A percentile compares a stretch with the other conserved stretches of the same genome.
These are phyloP conservation scores for Akebia trifoliata DNA, from an alignment of 164 flowering plant genomes.

Conservation along the genomic window DNA sequence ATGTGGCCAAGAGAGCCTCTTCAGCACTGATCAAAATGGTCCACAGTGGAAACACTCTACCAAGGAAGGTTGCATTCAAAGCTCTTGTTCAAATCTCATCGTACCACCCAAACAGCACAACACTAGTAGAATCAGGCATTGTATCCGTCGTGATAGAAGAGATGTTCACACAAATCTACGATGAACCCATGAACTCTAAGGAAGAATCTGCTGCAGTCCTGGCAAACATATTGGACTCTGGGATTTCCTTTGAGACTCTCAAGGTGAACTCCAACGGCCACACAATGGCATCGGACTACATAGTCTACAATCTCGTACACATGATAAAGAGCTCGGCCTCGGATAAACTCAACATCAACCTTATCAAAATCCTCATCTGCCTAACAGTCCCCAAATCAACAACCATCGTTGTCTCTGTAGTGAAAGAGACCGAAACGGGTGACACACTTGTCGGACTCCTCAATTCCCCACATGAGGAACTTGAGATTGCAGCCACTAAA, in stretches of 20 bases:
- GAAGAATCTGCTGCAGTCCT: slow-evolving; percentile 53
- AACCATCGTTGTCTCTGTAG: slow-evolving; percentile 37
- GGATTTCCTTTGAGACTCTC: slow-evolving; percentile 36
- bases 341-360: slow-evolving; percentile 44
- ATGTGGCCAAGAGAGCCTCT: slow-evolving; percentile 59
- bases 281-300: slow-evolving; percentile 58
- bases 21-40: slow-evolving; percentile 50
- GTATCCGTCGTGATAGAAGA: slow-evolving; percentile 52
- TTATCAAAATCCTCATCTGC: slow-evolving; percentile 52
- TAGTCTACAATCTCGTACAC: slow-evolving; percentile 41
- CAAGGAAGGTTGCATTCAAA: slow-evolving; percentile 50
- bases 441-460: slow-evolving; percentile 52
- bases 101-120: slow-evolving; percentile 38
- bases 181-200: slow-evolving; percentile 44
- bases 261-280: slow-evolving; percentile 49
- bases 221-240: slow-evolving; percentile 64
- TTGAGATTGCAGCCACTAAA: slow-evolving; percentile 50
- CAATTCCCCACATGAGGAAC: slow-evolving; percentile 50
- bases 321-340: slow-evolving; percentile 47
- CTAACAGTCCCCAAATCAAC: slow-evolving; percentile 39
- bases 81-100: slow-evolving; percentile 54
- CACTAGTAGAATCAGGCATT: slow-evolving; percentile 53
- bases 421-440: slow-evolving; percentile 60
- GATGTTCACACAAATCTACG: slow-evolving; percentile 41
- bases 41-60: slow-evolving; percentile 33